phyloP scores from a whole-genome alignment of 345 rosid genomes.

The Aquilaria sinensis region DNA sequence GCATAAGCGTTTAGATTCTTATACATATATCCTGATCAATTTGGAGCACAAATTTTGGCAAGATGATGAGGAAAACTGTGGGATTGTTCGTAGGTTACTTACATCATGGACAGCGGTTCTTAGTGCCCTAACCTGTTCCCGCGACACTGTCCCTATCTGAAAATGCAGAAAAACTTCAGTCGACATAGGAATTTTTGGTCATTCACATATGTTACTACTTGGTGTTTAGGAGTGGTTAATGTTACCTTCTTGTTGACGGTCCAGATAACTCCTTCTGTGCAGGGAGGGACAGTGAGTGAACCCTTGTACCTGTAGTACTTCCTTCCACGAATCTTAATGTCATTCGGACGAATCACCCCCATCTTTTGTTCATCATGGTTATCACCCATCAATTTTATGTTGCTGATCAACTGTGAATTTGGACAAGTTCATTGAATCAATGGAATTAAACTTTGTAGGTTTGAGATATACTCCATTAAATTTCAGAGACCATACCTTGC shows the following conservation, averaged over 20 bases:
- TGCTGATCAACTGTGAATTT: conserved; percentile 24
- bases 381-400: conserved; percentile 19
- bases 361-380: conserved; percentile 14
- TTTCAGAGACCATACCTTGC: conserved; percentile 30
- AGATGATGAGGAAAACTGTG: no score
- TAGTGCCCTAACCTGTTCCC: conserved; percentile 34
- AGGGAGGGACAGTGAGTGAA: conserved; percentile 82
- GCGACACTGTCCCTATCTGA: conserved; percentile 38
- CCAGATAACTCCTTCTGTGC: conserved; percentile 77
- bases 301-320: conserved; percentile 61
- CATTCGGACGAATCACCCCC: conserved; percentile 50
- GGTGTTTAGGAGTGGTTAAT: not conserved
- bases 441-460: not conserved
- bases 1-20: not conserved
- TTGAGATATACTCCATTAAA: not conserved
- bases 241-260: conserved; percentile 45
- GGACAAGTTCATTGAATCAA: not conserved
- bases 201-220: no score
- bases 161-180: no score
- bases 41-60: no score
- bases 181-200: no score
- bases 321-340: conserved; percentile 40
- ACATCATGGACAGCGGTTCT: conserved; percentile 46
- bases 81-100: conserved; percentile 14
- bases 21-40: no score